Evolutionary conservation across 306 rosid species (phyloP).

Genomic region (Rosa chinensis): DNA sequence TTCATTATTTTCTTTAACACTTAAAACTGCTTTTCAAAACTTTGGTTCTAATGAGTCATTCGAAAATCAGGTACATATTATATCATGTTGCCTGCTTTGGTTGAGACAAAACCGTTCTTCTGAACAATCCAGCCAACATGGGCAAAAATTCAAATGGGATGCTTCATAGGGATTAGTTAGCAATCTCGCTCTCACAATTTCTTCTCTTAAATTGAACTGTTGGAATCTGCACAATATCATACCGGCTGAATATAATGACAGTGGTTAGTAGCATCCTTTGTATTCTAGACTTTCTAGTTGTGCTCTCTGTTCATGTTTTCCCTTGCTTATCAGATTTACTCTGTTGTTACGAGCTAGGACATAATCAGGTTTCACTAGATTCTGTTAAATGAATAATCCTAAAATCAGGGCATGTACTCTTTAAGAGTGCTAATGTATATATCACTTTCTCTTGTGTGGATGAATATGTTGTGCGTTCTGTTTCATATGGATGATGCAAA

Average conservation of each 20-base stretch:
- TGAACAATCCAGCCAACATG: background rate
- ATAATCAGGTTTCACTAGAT: background rate
- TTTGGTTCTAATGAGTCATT: background rate
- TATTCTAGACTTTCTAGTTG: background rate
- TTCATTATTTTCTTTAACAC: background rate
- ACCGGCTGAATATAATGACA: background rate
- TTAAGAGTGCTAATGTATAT: too few species aligned
- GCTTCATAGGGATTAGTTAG: background rate
- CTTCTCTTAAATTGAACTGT: background rate
- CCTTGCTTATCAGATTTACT: background rate
- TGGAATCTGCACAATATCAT: background rate
- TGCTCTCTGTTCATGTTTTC: background rate
- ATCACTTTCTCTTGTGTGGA: too few species aligned
- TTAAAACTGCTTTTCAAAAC: conserved; percentile 13
- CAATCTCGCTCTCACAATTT: background rate
- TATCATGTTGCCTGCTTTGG: background rate
- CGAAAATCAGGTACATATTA: background rate
- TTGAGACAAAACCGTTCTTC: background rate
- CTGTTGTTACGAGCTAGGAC: background rate
- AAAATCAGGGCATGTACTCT: too few species aligned
- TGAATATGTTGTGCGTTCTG: background rate
- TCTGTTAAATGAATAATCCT: background rate
- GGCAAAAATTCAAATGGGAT: background rate
- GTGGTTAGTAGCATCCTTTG: background rate
- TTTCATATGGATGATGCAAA: background rate